Base-by-base conservation (phyloP, 192 early-diverging fungal genomes). In the Haplosporangium gracile region DNA sequence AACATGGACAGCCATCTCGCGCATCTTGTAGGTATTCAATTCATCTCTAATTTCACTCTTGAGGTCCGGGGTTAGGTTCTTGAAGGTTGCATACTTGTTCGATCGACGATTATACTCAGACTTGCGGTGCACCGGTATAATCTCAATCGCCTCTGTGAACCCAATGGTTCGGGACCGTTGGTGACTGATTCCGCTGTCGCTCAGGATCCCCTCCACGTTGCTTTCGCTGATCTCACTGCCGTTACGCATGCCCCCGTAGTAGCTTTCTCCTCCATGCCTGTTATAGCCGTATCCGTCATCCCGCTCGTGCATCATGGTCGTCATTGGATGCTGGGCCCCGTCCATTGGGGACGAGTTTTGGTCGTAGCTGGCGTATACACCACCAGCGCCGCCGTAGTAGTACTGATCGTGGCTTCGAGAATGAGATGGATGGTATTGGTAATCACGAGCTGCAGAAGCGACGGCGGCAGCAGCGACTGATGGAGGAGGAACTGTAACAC, bases 1-100 rank as follows among this genome's bases (percentile, higher is more conserved):
- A 18, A 82, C 82, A 81, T 88, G 88, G 0, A 85, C 88, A 13
- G 77, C 80, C 88, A 88, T 88, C 74, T 88, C 88, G 20, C 77
- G 77, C 82, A 88, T 81, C 79, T 88, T 88, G 77, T 82, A 88
- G n/a, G 47, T 68, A 40, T 88, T 88, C 39, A 88, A 72, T 38
- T 88, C 88, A 4, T 88, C 88, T 55, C 82, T 73, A 24, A 88
- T 88, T 39, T 80, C 79, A 29, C 39, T 69, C 75, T 85, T 88
- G 69, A 85, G 42, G 15, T 81, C 82, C 13, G 79, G 73, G 4
- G 79, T 88, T 43, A 88, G 36, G 2, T 79, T 75, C 77, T 73
- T 88, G 55, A 85, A 88, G 7, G 88, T 88, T 16, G 82, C 88
- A 55, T 82, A 43, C 68, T 80, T 81, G 68, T 86, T 76, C 2